Conservation (phyloP, 257 asterid genomes). For the Solanum chilense region DNA sequence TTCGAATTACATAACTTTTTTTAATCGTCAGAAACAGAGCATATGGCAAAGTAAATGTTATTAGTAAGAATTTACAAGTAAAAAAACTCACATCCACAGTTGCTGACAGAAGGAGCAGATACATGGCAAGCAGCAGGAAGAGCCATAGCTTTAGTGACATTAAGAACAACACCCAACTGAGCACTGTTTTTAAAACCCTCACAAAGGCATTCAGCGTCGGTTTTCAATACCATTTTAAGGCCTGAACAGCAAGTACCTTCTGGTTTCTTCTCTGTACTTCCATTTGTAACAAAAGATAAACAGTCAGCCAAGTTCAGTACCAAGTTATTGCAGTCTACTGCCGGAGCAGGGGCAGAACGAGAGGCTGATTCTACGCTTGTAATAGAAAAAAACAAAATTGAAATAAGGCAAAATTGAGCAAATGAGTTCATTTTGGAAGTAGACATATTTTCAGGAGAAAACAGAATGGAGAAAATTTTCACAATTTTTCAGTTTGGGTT, state of each 20-base stretch:
- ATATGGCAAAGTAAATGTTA: not conserved
- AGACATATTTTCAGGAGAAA: not conserved
- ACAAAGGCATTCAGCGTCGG: constrained; percentile 69
- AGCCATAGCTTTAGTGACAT: constrained; percentile 59
- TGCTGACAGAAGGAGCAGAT: constrained; percentile 60
- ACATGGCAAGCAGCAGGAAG: constrained; percentile 84
- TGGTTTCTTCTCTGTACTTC: constrained; percentile 52
- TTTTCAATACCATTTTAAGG: constrained; percentile 58
- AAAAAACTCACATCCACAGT: constrained; percentile 55
- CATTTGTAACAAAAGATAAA: constrained; percentile 51
- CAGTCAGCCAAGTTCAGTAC: constrained; percentile 69
- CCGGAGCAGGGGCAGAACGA: constrained; percentile 62
- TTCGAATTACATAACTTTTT: not conserved
- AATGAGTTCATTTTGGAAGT: not conserved
- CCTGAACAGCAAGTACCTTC: constrained; percentile 72
- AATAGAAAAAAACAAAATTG: not conserved
- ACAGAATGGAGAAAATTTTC: not conserved
- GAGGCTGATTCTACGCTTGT: constrained; percentile 21
- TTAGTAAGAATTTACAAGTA: not conserved
- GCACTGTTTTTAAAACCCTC: constrained; percentile 75
- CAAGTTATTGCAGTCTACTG: constrained; percentile 58
- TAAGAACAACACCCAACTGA: constrained; percentile 62
- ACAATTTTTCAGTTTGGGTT: not conserved
- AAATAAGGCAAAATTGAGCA: not conserved
- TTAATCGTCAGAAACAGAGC: not conserved